phyloP scores from a whole-genome alignment of 1,139 yeast species.

The Maudiozyma humilis region DNA sequence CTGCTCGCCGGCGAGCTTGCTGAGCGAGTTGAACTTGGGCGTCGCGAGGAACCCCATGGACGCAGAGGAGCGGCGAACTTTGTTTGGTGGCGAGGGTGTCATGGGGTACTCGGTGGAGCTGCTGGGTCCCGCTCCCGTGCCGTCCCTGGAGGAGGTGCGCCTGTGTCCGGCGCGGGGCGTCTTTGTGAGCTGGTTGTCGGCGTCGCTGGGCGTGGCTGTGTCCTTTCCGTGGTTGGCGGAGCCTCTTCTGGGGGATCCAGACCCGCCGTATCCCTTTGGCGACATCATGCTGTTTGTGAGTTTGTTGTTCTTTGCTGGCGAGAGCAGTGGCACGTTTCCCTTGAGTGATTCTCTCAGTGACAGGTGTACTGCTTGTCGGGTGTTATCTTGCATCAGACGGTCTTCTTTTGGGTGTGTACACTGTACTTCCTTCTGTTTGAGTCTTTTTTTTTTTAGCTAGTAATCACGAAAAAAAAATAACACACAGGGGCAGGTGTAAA shows the following conservation, averaged over 20 bases:
- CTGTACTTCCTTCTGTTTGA: no score
- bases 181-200: not conserved
- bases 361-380: not conserved
- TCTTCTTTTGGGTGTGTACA: no score
- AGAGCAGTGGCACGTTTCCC: not conserved
- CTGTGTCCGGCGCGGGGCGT: not conserved
- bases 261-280: constrained; percentile 1
- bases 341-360: not conserved
- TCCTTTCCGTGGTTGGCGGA: not conserved
- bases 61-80: constrained; percentile 17
- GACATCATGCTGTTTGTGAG: constrained; percentile 1
- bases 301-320: not conserved
- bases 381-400: not conserved
- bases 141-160: not conserved
- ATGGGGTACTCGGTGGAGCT: constrained; percentile 1
- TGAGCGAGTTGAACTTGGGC: constrained; percentile 12
- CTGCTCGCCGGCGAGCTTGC: constrained; percentile 1
- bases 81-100: constrained; percentile 13
- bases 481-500: no score
- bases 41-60: constrained; percentile 22
- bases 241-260: not conserved
- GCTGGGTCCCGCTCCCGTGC: not conserved
- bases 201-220: no score
- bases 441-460: no score
- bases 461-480: no score